Percentiles rank a stretch among this genome's conserved stretches.
Conservation (phyloP, 2,329 filamentous ascomycete species). For the Talaromyces sp. region DNA sequence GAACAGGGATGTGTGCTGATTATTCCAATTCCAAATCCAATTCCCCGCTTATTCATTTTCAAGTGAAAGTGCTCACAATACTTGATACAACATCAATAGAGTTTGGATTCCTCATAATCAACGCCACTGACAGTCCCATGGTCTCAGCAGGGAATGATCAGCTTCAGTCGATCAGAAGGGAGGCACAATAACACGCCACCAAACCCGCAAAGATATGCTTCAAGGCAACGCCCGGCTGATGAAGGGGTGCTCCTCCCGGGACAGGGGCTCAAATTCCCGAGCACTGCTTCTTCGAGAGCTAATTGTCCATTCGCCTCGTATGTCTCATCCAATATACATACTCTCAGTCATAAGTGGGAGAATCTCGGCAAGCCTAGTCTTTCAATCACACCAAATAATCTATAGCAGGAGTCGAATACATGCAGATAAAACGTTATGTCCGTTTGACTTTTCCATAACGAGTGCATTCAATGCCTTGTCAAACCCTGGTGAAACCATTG, state of each 20-base stretch:
- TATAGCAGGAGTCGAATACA: no score
- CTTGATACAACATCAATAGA: background rate
- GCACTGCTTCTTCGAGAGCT: background rate
- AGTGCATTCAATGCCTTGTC: no score
- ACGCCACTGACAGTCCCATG: background rate
- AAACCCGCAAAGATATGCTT: background rate
- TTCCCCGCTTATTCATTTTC: no score
- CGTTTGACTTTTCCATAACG: no score
- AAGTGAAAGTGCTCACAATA: no score
- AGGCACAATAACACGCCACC: background rate
- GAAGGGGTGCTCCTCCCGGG: background rate
- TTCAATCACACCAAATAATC: no score
- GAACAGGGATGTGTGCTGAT: no score
- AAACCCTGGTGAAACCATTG: no score
- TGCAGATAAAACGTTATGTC: no score
- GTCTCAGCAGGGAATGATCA: background rate
- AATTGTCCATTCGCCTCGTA: background rate
- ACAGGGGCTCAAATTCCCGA: background rate
- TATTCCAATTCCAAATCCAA: no score
- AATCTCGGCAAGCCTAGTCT: no score
- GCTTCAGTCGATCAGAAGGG: background rate
- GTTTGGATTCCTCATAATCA: background rate
- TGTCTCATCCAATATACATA: background rate
- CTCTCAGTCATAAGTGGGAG: background rate
- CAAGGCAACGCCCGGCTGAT: background rate